A percentile compares a stretch with the other conserved stretches of the same genome.
These are phyloP conservation scores for Urtica urens DNA, from an alignment of 306 rosid genomes.

Conservation along the genomic window DNA sequence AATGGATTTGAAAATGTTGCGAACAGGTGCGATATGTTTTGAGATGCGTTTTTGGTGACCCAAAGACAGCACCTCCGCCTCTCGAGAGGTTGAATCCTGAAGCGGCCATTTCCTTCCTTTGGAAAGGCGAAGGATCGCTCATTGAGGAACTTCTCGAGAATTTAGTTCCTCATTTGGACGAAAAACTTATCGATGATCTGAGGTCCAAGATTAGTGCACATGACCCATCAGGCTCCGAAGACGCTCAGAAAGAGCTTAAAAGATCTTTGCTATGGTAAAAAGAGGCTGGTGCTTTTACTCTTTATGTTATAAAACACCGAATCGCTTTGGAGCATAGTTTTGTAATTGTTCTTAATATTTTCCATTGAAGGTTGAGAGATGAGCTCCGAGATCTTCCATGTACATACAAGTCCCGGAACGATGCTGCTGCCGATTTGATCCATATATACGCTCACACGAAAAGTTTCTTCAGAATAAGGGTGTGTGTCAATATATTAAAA, in stretches of 20 bases:
- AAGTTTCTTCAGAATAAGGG: conserved; percentile 84
- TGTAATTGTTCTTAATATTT: conserved; percentile 9
- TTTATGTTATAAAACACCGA: conserved; percentile 8
- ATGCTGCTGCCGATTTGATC: conserved; percentile 98
- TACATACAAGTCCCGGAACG: conserved; percentile 93
- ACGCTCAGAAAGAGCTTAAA: conserved; percentile 61
- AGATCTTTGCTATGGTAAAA: conserved; percentile 67
- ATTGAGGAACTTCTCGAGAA: conserved; percentile 84
- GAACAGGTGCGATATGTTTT: conserved; percentile 87
- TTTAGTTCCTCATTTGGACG: conserved; percentile 59
- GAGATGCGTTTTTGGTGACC: conserved; percentile 86
- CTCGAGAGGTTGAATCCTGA: conserved; percentile 80
- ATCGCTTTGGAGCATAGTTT: too few species aligned
- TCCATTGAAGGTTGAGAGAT: conserved; percentile 73
- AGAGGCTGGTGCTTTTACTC: not conserved
- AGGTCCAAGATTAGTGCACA: conserved; percentile 50
- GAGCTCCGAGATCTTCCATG: conserved; percentile 82
- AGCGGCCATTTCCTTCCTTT: conserved; percentile 55
- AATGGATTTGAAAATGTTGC: not conserved
- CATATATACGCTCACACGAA: conserved; percentile 87
- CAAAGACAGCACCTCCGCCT: conserved; percentile 90
- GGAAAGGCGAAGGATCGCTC: conserved; percentile 95
- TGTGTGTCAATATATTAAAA: conserved; percentile 18
- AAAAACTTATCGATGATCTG: conserved; percentile 51
- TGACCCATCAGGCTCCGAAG: conserved; percentile 56